Base-by-base conservation (phyloP, 257 asterid genomes). In the Nicotiana attenuata region DNA sequence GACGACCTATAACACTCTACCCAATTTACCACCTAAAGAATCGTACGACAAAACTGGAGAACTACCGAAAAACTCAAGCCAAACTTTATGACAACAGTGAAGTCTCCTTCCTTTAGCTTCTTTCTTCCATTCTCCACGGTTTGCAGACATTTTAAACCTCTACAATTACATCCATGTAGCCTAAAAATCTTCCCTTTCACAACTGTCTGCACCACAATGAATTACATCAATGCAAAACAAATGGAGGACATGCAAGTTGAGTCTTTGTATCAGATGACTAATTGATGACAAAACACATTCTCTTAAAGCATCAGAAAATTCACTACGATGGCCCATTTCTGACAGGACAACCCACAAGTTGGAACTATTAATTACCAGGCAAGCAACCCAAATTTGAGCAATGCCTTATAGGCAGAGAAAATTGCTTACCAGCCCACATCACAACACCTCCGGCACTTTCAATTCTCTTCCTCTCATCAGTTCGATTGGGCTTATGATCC, bases 371-470 rank as follows among this genome's bases (percentile, higher is more conserved):
- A 14, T 50, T 50, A 52, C 26, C 61, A 47, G 24, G 64, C 17
- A 75, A 75, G 17, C 45, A 52, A 75, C 52, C 80, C 64, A 65
- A 33, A 38, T 35, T 80, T 52, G 52, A 80, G 78, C 26, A 81
- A 47, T 15, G 31, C 52, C 52, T 65, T n/a, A n/a, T 19, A 65
- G 33, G 57, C 33, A 65, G 77, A 80, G 63, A 78, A 82, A 81
- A 78, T 69, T 50, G 38, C 87, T 87, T 87, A 96, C 99, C 99
- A 86, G 99, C 99, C 99, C 99, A 96, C 97, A 96, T 96, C 10
- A 96, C 97, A 77, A 96, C 91, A 83, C 99, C 98, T 85, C 99
- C 99, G 31, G 99, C 99, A 85, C 81, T 93, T 91, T 96, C 99
- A 81, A 96, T 96, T 89, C 99, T 94, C 89, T 88, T 93, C 80